phyloP scores from a whole-genome alignment of 768 basidiomycete genomes.

The Pisolithus microcarpus region DNA sequence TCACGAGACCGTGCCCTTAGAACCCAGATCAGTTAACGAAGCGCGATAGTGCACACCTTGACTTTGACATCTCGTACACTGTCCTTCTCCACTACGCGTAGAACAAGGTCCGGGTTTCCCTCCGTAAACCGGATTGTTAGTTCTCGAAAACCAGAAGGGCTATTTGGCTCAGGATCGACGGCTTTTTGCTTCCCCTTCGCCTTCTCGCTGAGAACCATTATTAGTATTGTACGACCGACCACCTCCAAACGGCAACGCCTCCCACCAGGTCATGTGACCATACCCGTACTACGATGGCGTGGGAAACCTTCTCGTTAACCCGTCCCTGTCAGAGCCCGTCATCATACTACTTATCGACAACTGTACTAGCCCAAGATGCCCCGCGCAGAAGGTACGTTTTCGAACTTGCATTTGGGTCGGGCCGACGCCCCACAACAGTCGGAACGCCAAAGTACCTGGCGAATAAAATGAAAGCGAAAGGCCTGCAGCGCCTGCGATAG shows the following conservation, averaged over 20 bases:
- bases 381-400: conserved; percentile 65
- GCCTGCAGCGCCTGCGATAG: conserved; percentile 92
- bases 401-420: background rate
- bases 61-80: conserved; percentile 71
- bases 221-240: background rate
- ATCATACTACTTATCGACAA: background rate
- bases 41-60: conserved; percentile 40
- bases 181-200: conserved; percentile 67
- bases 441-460: conserved; percentile 86
- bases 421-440: conserved; percentile 35
- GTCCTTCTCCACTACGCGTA: conserved; percentile 59
- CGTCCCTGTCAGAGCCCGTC: background rate
- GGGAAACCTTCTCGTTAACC: background rate
- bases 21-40: background rate
- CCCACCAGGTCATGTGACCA: background rate
- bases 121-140: conserved; percentile 87
- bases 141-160: conserved; percentile 31
- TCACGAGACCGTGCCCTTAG: background rate
- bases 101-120: conserved; percentile 62
- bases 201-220: conserved; percentile 65
- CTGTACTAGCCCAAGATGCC: conserved; percentile 49
- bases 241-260: background rate
- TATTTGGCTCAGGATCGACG: background rate
- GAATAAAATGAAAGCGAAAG: conserved; percentile 98
- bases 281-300: conserved; percentile 4